Evolutionary conservation across 1,284 basidiomycete species (phyloP), one percentile per base, ranked within the genome.

Genomic region (Rhodotorula sp.): DNA sequence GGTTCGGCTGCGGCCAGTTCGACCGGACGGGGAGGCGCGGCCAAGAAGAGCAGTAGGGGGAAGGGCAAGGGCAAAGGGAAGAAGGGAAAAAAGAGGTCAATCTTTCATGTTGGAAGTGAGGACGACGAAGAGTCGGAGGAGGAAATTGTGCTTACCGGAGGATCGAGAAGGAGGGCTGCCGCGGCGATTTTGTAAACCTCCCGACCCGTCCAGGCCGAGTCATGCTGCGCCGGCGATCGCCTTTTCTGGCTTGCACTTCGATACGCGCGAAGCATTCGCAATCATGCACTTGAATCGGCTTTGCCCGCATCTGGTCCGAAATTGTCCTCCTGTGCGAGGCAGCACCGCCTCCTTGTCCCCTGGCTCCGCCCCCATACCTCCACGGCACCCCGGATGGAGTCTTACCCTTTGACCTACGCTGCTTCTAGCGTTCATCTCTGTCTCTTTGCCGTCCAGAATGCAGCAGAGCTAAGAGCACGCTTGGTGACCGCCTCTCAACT

Each of bases 371-470:
- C 30, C n/a, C 24, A 0, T 6, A 22, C 44, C 6, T 18, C 30
- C 14, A 15, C 29, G 26, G 0, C 54, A 29, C n/a, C 10, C 37
- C 37, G 14, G 26, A 83, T 84, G 83, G 83, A 84, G 73, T 77
- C 81, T 0, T 81, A 81, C 66, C 74, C 75, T 8, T 78, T 83
- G 12, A 61, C 79, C 7, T 73, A 80, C 44, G 80, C 82, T 69
- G 79, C 54, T 77, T 14, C 62, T 62, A 33, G 74, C 0, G 84
- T 88, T 2, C 86, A 89, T 76, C 75, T 89, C 37, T 88, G 87
- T 0, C 85, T 92, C 37, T 92, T 90, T 82, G 82, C 82, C 61
- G 87, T 95, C 49, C 79, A 79, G 30, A 91, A 93, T 78, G 84
- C 88, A 0, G 81, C 84, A 0, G 81, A 82, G 0, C 82, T 95